These are phyloP conservation scores for Aspergillus brasiliensis DNA, from an alignment of 2,329 filamentous ascomycete species.

Conservation along the genomic window DNA sequence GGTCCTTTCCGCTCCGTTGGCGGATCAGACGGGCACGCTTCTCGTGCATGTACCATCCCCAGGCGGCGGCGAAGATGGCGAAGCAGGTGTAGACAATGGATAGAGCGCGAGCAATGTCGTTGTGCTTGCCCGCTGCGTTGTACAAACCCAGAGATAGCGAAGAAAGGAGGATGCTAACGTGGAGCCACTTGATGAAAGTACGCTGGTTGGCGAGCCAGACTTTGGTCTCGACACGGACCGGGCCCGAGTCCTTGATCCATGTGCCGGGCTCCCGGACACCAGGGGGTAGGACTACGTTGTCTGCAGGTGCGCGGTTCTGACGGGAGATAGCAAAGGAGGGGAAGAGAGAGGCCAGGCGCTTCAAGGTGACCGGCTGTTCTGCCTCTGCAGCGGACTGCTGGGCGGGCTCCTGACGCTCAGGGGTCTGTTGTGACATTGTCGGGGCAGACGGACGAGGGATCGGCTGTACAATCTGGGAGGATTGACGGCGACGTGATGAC, in stretches of 20 bases:
- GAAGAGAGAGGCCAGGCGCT: constrained; percentile 69
- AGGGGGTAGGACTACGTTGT: constrained; percentile 67
- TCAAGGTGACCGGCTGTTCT: constrained; percentile 52
- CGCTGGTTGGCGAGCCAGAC: constrained; percentile 98
- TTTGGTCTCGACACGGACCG: constrained; percentile 92
- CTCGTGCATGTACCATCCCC: constrained; percentile 85
- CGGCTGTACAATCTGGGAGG: constrained; percentile 29
- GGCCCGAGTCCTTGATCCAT: constrained; percentile 94
- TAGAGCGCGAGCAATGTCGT: constrained; percentile 73
- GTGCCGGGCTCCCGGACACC: constrained; percentile 82
- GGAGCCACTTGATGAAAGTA: constrained; percentile 98
- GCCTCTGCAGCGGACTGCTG: constrained; percentile 18
- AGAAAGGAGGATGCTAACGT: constrained; percentile 85
- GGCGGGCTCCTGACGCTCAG: constrained; percentile 39
- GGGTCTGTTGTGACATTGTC: constrained; percentile 41
- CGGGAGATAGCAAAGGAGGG: constrained; percentile 81
- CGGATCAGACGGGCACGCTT: constrained; percentile 76
- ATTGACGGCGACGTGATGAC: constrained; percentile 22
- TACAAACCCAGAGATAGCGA: constrained; percentile 81
- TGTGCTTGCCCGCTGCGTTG: constrained; percentile 76
- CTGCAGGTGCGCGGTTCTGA: constrained; percentile 62
- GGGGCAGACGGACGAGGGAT: constrained; percentile 32
- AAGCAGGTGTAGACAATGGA: constrained; percentile 83
- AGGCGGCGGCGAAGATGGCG: constrained; percentile 77
- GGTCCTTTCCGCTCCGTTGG: constrained; percentile 84